A percentile compares a stretch with the other conserved stretches of the same genome.
Evolutionary conservation across 2,329 filamentous ascomycete species (phyloP).

Genomic region (Arthrobotrys entomopaga): DNA sequence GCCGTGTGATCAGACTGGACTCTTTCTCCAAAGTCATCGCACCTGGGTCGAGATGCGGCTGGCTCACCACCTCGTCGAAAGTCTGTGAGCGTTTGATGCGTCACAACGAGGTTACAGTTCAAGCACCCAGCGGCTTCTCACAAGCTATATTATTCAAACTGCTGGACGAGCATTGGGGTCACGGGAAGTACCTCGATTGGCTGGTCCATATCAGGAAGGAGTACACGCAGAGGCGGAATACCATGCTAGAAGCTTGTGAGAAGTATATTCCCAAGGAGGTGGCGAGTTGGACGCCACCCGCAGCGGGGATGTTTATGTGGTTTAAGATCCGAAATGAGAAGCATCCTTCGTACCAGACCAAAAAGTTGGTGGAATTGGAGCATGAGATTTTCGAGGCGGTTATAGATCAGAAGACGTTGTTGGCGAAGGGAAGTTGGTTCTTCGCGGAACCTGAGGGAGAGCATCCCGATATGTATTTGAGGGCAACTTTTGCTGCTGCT

Average conservation of each 20-base stretch:
- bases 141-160: slow-evolving; percentile 88
- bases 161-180: slow-evolving; percentile 93
- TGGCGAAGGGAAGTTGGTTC: slow-evolving; percentile 92
- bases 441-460: slow-evolving; percentile 73
- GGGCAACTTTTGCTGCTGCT: slow-evolving; percentile 88
- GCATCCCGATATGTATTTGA: slow-evolving; percentile 79
- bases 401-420: slow-evolving; percentile 79
- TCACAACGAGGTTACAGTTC: slow-evolving; percentile 83
- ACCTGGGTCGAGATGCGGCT: slow-evolving; percentile 83
- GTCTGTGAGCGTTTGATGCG: slow-evolving; percentile 83
- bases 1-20: slow-evolving; percentile 87
- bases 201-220: slow-evolving; percentile 80
- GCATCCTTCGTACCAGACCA: slow-evolving; percentile 71
- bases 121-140: slow-evolving; percentile 84
- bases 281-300: slow-evolving; percentile 80
- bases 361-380: slow-evolving; percentile 75
- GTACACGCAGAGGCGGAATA: slow-evolving; percentile 82
- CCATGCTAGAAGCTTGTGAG: slow-evolving; percentile 82
- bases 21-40: slow-evolving; percentile 92
- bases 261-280: slow-evolving; percentile 77
- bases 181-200: slow-evolving; percentile 89
- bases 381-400: slow-evolving; percentile 83
- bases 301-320: slow-evolving; percentile 96
- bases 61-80: slow-evolving; percentile 88
- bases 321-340: slow-evolving; percentile 73